Base-by-base conservation (phyloP, 176 grass and related monocot species). In the Metroxylon sagu region DNA sequence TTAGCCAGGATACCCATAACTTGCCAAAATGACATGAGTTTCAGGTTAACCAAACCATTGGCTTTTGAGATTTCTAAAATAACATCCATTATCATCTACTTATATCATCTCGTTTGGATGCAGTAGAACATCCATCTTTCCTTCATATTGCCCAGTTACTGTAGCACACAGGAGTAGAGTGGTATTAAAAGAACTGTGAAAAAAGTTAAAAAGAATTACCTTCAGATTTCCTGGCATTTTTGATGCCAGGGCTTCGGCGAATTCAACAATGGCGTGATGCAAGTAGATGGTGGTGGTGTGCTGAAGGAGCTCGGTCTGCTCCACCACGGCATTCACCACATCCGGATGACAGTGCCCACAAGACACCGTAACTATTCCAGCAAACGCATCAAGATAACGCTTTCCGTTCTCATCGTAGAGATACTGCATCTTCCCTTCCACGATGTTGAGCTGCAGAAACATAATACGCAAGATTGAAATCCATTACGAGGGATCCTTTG, bases 161-260 rank as follows among this genome's bases (percentile, higher is more conserved):
- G 7, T 10, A 12, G 31, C 31, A 39, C 7, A 39, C 1, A 52
- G 0, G 48, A 16, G 39, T 18, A 51, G 35, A 51, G 53, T 25
- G 16, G 27, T 53, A 66, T 8, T 57, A 19, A 16, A 54, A 3
- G 18, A 49, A 29, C 25, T 53, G n/a, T 29, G 10, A 26, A 16
- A 48, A 53, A 72, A 14, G 19, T 4, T 7, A 5, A 23, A 6
- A 54, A 60, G 59, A 23, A 50, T 16, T 66, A 92, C 93, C 81
- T 98, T 92, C 51, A 98, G 87, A 60, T 98, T 98, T 60, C 88
- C 84, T 62, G 87, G 87, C 87, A 92, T 88, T 85, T 92, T 98
- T 6, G 93, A 92, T 18, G 81, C 73, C 16, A 98, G 74, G 18
- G 93, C 93, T 76, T 98, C 87, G 17, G 93, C 87, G 52, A 89